A percentile compares a stretch with the other conserved stretches of the same genome.
Conservation (phyloP, 2,329 filamentous ascomycete genomes). For the Diplodia mutila region DNA sequence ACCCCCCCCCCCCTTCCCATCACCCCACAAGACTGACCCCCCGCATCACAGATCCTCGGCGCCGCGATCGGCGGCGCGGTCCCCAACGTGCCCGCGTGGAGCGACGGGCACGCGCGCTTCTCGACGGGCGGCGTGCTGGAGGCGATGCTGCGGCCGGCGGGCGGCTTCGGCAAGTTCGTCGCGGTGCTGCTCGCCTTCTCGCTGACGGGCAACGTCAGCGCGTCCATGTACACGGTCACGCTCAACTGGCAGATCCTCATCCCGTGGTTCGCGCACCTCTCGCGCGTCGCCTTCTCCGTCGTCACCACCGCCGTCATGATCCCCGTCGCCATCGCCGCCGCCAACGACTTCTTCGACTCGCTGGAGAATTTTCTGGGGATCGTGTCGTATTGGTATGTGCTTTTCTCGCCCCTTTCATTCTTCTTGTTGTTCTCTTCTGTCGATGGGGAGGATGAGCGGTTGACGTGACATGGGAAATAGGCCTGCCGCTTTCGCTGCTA, state of each 20-base stretch:
- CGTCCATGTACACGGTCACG: slow-evolving; percentile 65
- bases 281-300: slow-evolving; percentile 42
- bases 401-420: too few relatives aligned
- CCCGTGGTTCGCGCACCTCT: slow-evolving; percentile 2
- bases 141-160: slow-evolving; percentile 61
- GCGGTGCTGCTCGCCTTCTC: slow-evolving; percentile 59
- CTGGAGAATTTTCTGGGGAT: slow-evolving; percentile 48
- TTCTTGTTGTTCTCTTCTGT: too few relatives aligned
- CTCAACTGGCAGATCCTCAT: slow-evolving; percentile 67
- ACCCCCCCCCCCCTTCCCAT: neutral
- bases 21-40: neutral
- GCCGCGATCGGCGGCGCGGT: slow-evolving; percentile 67
- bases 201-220: slow-evolving; percentile 62
- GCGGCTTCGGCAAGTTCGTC: slow-evolving; percentile 66
- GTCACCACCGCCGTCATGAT: slow-evolving; percentile 64
- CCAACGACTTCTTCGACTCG: slow-evolving; percentile 60
- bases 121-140: slow-evolving; percentile 63
- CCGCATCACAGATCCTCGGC: slow-evolving; percentile 49
- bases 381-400: slow-evolving; percentile 41
- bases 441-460: too few relatives aligned
- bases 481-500: slow-evolving; percentile 38
- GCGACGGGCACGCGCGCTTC: slow-evolving; percentile 42
- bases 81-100: slow-evolving; percentile 58
- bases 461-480: neutral
- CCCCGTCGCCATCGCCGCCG: slow-evolving; percentile 60